These are phyloP conservation scores for Quercus tomentella DNA, from an alignment of 331 rosid species.

Conservation along the genomic window DNA sequence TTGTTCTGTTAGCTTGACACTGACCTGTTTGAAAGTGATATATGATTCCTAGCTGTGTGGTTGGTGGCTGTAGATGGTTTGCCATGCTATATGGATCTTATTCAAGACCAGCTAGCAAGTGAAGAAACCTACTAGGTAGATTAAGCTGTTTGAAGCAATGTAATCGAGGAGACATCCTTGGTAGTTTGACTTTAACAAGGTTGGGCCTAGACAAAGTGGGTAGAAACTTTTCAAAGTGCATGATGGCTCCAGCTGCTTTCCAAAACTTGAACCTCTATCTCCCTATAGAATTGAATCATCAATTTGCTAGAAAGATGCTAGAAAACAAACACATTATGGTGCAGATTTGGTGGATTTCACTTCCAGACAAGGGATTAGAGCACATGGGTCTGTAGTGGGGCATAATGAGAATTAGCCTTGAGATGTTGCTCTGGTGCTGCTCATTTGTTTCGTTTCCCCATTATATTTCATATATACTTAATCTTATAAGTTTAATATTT, in stretches of 20 bases:
- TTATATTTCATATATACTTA: background rate
- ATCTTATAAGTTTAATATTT: background rate
- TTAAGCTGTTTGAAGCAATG: background rate
- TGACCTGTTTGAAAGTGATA: background rate
- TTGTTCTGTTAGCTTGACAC: background rate
- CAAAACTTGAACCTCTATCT: background rate
- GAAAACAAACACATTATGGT: background rate
- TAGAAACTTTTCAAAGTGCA: background rate
- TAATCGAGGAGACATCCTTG: background rate
- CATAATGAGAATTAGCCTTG: background rate
- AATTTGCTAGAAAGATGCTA: background rate
- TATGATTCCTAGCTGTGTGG: background rate
- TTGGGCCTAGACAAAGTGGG: background rate
- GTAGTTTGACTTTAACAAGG: background rate
- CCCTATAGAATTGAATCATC: background rate
- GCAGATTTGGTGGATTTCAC: background rate
- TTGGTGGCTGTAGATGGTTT: background rate
- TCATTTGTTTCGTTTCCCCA: background rate
- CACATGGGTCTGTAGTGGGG: background rate
- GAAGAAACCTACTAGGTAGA: background rate
- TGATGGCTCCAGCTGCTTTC: background rate
- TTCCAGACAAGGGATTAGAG: background rate
- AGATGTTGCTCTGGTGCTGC: background rate
- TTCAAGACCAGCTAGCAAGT: background rate
- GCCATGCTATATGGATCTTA: background rate